Evolutionary conservation across 2,329 filamentous ascomycete genomes (phyloP), one percentile per base, ranked within the genome.

Genomic region (Nemania sp.): DNA sequence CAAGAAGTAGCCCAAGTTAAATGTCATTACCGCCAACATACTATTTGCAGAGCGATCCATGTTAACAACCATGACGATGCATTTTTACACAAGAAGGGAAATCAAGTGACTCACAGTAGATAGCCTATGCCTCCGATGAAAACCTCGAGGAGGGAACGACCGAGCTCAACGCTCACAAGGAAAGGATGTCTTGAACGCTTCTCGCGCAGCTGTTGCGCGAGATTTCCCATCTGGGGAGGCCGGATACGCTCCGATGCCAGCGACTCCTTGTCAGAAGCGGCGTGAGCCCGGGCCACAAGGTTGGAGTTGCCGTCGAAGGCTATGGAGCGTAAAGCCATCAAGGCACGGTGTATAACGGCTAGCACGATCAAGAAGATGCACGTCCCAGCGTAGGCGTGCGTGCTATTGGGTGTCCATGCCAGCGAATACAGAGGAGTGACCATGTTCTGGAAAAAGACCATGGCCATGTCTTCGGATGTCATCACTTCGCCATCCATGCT

Each of bases 361-460:
- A 98, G 86, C 42, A 89, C 69, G 72, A 97, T 88, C 62, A 97
- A 84, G 77, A 97, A 97, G 73, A 97, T 90, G 80, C 94, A 97
- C 18, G 92, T 96, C 52, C 87, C 94, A 1, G 91, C 92, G 75
- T 97, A 98, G 59, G 83, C 79, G 69, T 90, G 91, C 6, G 83
- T 79, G 43, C 79, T 87, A 29, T 74, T 77, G 2, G 94, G 93
- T 1, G 90, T 89, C 91, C 92, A 97, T 54, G 80, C 74, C 32
- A 76, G 73, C 15, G 90, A 88, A 78, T 82, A 91, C 47, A 92
- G 81, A 2, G 88, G 80, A 1, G 88, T 90, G 48, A 85, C 84
- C 58, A 79, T 77, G 65, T 82, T 85, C 67, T 83, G 84, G 76
- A 89, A 89, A 56, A 73, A 71, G 5, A 69, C 66, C 70, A 72